Conservation (phyloP, 345 rosid genomes). For the Eucalyptus regnans region DNA sequence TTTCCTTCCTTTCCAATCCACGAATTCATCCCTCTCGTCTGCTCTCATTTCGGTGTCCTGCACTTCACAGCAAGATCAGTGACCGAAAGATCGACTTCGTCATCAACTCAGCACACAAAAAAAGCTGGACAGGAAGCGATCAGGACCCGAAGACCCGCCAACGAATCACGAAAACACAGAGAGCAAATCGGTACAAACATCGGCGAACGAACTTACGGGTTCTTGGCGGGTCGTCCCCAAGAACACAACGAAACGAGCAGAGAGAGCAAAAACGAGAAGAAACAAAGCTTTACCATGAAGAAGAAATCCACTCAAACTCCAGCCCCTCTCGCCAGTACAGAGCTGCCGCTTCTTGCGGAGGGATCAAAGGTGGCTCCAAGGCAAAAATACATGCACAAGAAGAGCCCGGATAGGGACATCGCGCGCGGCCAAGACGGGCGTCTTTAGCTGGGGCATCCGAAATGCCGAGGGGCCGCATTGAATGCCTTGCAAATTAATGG, state of each 20-base stretch:
- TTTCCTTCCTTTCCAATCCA: constrained; percentile 37
- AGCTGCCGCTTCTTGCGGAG: not conserved
- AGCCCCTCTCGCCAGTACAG: not conserved
- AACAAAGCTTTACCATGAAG: not conserved
- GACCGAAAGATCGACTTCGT: not conserved
- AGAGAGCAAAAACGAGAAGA: not conserved
- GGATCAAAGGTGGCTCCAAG: not conserved
- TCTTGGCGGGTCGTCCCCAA: not conserved
- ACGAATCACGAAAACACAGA: not conserved
- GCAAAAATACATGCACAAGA: not conserved
- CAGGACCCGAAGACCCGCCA: not conserved
- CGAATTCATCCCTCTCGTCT: constrained; percentile 5
- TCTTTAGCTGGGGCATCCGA: not conserved
- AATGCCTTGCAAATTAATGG: not conserved
- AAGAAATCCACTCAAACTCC: not conserved
- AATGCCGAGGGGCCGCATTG: not conserved
- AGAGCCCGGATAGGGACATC: not conserved
- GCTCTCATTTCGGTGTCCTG: constrained; percentile 4
- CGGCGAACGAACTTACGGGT: not conserved
- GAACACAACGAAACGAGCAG: not conserved
- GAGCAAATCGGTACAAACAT: not conserved
- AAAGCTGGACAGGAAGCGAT: not conserved
- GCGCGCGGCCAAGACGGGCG: not conserved
- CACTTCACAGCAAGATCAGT: not conserved
- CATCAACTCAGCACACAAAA: not conserved